A percentile compares a stretch with the other conserved stretches of the same genome.
phyloP scores from a whole-genome alignment of 2,329 filamentous ascomycete genomes.

The Aspergillus niger region DNA sequence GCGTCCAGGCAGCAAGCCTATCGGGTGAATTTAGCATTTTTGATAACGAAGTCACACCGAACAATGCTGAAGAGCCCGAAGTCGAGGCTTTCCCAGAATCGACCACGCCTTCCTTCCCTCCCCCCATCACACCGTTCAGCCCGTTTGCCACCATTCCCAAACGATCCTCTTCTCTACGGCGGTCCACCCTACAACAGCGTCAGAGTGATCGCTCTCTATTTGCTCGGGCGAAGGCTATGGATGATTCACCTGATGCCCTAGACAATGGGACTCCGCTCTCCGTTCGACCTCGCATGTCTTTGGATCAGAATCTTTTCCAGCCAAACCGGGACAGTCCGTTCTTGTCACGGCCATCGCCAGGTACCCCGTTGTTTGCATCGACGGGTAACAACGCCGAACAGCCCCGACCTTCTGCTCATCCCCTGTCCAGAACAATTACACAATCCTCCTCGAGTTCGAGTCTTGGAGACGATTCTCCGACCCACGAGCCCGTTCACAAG shows the following conservation, averaged over 20 bases:
- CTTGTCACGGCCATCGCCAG: constrained; percentile 61
- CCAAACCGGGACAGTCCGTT: constrained; percentile 67
- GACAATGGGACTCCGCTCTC: constrained; percentile 59
- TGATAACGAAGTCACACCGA: constrained; percentile 50
- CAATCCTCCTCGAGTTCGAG: constrained; percentile 84
- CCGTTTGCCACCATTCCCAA: constrained; percentile 62
- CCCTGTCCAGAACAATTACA: constrained; percentile 81
- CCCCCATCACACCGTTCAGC: constrained; percentile 44
- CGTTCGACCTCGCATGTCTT: constrained; percentile 69
- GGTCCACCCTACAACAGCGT: constrained; percentile 85
- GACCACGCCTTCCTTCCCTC: constrained; percentile 30
- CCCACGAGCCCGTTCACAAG: constrained; percentile 59
- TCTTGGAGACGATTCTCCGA: constrained; percentile 71
- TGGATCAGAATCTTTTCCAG: constrained; percentile 72
- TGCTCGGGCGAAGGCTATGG: constrained; percentile 36
- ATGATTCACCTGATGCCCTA: constrained; percentile 52
- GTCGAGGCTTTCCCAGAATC: constrained; percentile 31
- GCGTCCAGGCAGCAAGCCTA: constrained; percentile 73
- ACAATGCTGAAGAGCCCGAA: constrained; percentile 30
- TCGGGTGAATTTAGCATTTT: constrained; percentile 73
- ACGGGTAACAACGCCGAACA: constrained; percentile 35
- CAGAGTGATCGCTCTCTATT: constrained; percentile 67
- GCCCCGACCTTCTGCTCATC: constrained; percentile 62
- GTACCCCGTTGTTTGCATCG: constrained; percentile 44
- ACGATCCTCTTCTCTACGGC: constrained; percentile 75